Base-by-base conservation (phyloP, 2,329 filamentous ascomycete genomes). In the Xylariaceae sp. region DNA sequence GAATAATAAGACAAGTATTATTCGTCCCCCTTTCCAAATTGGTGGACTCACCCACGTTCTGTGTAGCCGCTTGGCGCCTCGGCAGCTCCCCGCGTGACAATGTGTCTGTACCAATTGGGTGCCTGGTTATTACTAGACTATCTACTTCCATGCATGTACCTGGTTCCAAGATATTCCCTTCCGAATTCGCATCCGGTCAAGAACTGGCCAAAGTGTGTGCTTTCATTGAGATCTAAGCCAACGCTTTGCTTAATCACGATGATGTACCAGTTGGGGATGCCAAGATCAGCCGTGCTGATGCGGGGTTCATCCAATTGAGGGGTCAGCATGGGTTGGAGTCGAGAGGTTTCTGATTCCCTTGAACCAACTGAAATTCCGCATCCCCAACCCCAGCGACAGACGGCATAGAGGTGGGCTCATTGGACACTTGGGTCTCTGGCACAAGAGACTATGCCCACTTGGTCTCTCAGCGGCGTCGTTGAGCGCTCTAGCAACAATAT, bases 281-380 rank as follows among this genome's bases (percentile, higher is more conserved):
- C 53, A 55, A 55, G 53, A 18, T 47, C 42, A 16, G 50, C 37
- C 50, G 21, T 37, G 21, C 29, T 46, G 21, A 32, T 57, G 55
- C 55, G 55, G 55, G 55, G 55, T 54, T 50, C 3, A 37, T 45
- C 51, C 50, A 54, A 46, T 40, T 57, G 50, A 57, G 54, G 54
- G 47, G 50, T 47, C 24, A 20, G 46, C 7, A 20, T 33, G 29
- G 33, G 11, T 18, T 41, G 27, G n/a, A n/a, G n/a, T 47, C 18
- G 16, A 23, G 35, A 40, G 40, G 26, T 29, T 13, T 27, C 40
- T 45, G 32, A 18, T 26, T 16, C 43, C 36, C 24, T 29, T 24
- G 23, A n/a, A n/a, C n/a, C n/a, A n/a, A n/a, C n/a, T n/a, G n/a
- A n/a, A n/a, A n/a, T n/a, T n/a, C n/a, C n/a, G n/a, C n/a, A n/a